These are phyloP conservation scores for Albifimbria verrucaria DNA, from an alignment of 2,329 filamentous ascomycete genomes.

Conservation along the genomic window DNA sequence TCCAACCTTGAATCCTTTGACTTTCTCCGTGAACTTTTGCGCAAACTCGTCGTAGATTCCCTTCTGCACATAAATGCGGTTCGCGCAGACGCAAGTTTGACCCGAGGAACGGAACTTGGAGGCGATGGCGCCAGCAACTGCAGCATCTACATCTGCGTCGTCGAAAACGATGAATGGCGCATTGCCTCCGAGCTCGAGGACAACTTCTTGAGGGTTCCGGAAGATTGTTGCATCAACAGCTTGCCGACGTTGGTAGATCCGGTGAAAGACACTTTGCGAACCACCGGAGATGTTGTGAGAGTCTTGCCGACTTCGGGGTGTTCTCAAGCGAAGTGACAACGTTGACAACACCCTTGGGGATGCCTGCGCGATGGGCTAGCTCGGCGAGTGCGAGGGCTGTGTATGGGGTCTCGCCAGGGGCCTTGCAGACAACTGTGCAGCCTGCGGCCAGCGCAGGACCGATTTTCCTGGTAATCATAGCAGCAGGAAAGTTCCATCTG, in stretches of 20 bases:
- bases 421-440: slow-evolving; percentile 90
- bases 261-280: slow-evolving; percentile 93
- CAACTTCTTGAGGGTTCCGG: slow-evolving; percentile 75
- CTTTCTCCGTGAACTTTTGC: slow-evolving; percentile 65
- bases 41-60: slow-evolving; percentile 77
- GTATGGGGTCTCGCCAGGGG: slow-evolving; percentile 88
- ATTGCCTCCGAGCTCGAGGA: slow-evolving; percentile 95
- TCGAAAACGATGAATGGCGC: slow-evolving; percentile 97
- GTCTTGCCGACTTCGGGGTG: slow-evolving; percentile 75
- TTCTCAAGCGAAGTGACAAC: slow-evolving; percentile 77
- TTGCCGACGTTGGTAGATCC: slow-evolving; percentile 70
- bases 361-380: slow-evolving; percentile 79
- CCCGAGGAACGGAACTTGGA: slow-evolving; percentile 94
- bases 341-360: slow-evolving; percentile 89
- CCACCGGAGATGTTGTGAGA: slow-evolving; percentile 66
- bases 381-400: slow-evolving; percentile 86
- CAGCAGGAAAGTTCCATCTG: slow-evolving; percentile 82
- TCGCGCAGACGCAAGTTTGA: slow-evolving; percentile 92
- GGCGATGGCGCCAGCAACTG: slow-evolving; percentile 76
- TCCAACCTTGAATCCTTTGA: slow-evolving; percentile 72
- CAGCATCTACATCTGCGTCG: slow-evolving; percentile 82
- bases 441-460: slow-evolving; percentile 83
- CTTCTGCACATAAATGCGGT: slow-evolving; percentile 76
- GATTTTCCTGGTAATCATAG: slow-evolving; percentile 71
- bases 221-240: slow-evolving; percentile 84